A percentile compares a stretch with the other conserved stretches of the same genome.
Evolutionary conservation across 1,284 basidiomycete genomes (phyloP).

Genomic region (Filobasidium uniguttulatum): DNA sequence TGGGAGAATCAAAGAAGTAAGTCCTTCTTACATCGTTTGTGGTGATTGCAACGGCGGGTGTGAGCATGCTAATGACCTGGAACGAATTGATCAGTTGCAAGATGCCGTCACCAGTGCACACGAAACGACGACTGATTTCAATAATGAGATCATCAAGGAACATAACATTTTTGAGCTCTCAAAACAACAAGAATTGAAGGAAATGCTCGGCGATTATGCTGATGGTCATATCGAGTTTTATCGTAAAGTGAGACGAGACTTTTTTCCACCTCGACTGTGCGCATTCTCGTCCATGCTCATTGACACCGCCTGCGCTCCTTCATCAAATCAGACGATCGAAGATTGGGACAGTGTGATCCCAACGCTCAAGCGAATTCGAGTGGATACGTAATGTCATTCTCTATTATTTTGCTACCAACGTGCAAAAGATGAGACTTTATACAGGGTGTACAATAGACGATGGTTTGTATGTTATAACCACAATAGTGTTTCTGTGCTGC

Average conservation of each 20-base stretch:
- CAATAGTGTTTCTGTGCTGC: too few species aligned
- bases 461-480: too few species aligned
- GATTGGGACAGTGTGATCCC: conserved; percentile 61
- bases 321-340: conserved; percentile 54
- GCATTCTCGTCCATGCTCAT: not conserved
- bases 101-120: conserved; percentile 90
- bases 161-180: conserved; percentile 76
- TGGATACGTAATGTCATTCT: conserved; percentile 20
- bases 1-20: conserved; percentile 81
- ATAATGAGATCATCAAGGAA: conserved; percentile 80
- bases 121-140: conserved; percentile 90
- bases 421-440: too few species aligned
- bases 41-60: not conserved
- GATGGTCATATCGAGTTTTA: conserved; percentile 93
- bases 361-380: conserved; percentile 23
- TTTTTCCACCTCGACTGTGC: not conserved
- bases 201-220: conserved; percentile 72
- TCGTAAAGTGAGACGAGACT: conserved; percentile 46
- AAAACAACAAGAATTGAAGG: conserved; percentile 91
- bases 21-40: conserved; percentile 20
- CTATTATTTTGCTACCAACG: too few species aligned
- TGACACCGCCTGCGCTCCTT: not conserved
- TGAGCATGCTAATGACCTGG: not conserved
- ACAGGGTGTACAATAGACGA: too few species aligned
- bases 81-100: conserved; percentile 51